Conservation (phyloP, 805 yeast genomes). For the Candida golubevii region DNA sequence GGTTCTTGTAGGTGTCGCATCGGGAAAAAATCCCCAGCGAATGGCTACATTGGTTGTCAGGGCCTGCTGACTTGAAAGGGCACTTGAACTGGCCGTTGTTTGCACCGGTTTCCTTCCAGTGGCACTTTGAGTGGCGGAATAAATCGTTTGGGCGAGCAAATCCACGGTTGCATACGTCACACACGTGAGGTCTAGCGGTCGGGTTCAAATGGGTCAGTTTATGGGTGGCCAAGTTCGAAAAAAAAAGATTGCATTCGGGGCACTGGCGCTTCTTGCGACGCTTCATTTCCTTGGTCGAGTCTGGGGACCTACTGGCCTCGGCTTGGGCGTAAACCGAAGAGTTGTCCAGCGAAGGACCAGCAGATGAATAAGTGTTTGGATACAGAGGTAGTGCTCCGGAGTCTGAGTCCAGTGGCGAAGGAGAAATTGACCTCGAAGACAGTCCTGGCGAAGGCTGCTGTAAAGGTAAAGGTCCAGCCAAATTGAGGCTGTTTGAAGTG, state of each 20-base stretch:
- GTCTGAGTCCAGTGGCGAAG: not conserved
- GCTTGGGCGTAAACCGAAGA: not conserved
- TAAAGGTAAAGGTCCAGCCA: not conserved
- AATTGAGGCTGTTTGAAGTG: no score
- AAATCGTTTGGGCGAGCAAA: constrained; percentile 86
- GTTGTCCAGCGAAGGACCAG: not conserved
- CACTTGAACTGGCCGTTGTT: constrained; percentile 72
- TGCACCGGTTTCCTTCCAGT: constrained; percentile 69
- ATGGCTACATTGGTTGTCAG: constrained; percentile 56
- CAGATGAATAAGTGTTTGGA: not conserved
- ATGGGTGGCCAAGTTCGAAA: constrained; percentile 80
- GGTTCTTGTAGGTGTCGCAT: constrained; percentile 90
- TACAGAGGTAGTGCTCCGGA: not conserved
- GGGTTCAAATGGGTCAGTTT: constrained; percentile 72
- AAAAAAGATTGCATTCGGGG: constrained; percentile 62
- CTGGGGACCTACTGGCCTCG: constrained; percentile 3
- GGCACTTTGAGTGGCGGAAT: constrained; percentile 80
- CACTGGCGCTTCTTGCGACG: constrained; percentile 66
- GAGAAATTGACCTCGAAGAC: constrained; percentile 3
- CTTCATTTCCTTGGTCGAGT: constrained; percentile 20
- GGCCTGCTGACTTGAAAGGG: constrained; percentile 52
- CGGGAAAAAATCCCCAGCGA: constrained; percentile 80
- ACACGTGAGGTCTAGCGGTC: constrained; percentile 69
- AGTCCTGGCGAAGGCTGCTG: constrained; percentile 7
- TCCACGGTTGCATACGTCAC: constrained; percentile 76